Conservation (phyloP, 768 basidiomycete species). For the Mycena galopus region DNA sequence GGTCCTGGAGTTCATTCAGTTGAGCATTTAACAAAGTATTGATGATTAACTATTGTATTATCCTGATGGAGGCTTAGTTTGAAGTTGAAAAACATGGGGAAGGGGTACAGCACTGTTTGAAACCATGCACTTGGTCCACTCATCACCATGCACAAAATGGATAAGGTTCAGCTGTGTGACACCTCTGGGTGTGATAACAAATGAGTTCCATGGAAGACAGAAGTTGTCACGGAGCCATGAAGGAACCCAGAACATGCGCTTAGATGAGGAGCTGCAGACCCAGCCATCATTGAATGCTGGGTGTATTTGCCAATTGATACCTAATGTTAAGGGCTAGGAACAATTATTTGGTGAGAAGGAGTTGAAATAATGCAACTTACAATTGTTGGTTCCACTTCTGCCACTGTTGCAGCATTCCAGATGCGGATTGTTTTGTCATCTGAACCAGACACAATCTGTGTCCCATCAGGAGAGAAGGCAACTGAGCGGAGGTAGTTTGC, state of each 20-base stretch:
- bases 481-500: conserved; percentile 10
- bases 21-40: too few relatives aligned
- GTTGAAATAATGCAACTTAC: background rate
- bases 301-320: background rate
- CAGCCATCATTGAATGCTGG: background rate
- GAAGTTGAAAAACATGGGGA: background rate
- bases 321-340: background rate
- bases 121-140: conserved; percentile 4
- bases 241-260: background rate
- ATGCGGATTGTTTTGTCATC: conserved; percentile 1
- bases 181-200: background rate
- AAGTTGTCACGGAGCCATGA: background rate
- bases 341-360: background rate
- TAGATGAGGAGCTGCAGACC: background rate
- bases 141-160: conserved; percentile 1
- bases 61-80: background rate
- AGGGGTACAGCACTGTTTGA: background rate
- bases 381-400: background rate
- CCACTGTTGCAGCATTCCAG: background rate
- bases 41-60: too few relatives aligned
- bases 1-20: too few relatives aligned
- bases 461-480: conserved; percentile 30
- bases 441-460: conserved; percentile 23
- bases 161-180: background rate
- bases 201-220: background rate